A percentile compares a stretch with the other conserved stretches of the same genome.
Conservation (phyloP, 2,329 filamentous ascomycete genomes). For the Exserohilum rostratum region DNA sequence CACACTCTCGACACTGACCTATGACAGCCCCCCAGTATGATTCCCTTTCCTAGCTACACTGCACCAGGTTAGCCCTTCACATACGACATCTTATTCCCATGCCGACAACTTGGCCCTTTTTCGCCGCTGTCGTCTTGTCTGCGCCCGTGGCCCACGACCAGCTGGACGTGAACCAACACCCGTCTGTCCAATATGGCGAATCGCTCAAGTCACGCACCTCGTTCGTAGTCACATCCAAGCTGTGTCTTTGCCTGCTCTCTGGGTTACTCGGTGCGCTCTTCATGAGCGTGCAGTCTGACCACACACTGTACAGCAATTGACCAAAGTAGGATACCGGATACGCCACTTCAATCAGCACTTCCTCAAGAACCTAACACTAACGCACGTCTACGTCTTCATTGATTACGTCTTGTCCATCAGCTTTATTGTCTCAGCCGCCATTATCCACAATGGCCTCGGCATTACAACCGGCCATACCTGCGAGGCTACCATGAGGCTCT, state of each 20-base stretch:
- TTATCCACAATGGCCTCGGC: constrained; percentile 43
- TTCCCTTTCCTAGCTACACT: not conserved
- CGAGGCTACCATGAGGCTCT: constrained; percentile 45
- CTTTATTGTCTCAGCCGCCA: constrained; percentile 44
- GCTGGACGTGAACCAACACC: not conserved
- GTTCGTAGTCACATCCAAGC: constrained; percentile 1
- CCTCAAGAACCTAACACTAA: constrained; percentile 10
- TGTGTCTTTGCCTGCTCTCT: constrained; percentile 3
- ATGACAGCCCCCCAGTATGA: not conserved
- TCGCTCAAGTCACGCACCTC: not conserved
- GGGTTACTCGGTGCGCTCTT: constrained; percentile 2
- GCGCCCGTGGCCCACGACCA: not conserved
- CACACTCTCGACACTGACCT: not conserved
- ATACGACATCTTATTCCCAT: not conserved
- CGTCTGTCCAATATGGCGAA: not conserved
- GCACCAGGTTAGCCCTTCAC: not conserved
- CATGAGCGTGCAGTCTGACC: not conserved
- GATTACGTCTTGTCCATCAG: constrained; percentile 45
- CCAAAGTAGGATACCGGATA: constrained; percentile 24
- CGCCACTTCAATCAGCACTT: constrained; percentile 9
- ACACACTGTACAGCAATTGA: not conserved
- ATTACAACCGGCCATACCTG: constrained; percentile 35
- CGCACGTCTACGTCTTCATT: constrained; percentile 40
- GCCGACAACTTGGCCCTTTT: not conserved
- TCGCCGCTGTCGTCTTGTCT: not conserved